Evolutionary conservation across 257 asterid species (phyloP), one percentile per base, ranked within the genome.

Genomic region (Anisodus acutangulus): DNA sequence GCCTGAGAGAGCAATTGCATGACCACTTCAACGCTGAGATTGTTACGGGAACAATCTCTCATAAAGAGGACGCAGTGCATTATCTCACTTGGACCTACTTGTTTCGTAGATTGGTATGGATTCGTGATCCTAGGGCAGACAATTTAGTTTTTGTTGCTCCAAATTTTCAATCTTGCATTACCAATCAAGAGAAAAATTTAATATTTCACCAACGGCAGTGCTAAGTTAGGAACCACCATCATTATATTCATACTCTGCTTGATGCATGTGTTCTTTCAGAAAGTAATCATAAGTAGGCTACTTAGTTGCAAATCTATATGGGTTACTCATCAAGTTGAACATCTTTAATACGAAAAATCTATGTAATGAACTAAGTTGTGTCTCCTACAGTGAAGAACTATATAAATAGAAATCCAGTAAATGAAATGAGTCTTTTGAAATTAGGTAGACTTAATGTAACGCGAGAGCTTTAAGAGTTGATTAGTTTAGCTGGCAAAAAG

Each of bases 41-140:
- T 84, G 97, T 94, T 88, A 92, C 98, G 85, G 96, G 98, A 90
- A 94, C 99, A 85, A 94, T 96, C 86, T 87, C 91, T 85, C 95
- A 93, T 85, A 96, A 92, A 91, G 97, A 94, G 90, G 99, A 94
- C 84, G 99, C 98, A 53, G 82, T 96, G 87, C 98, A 96, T 90
- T 96, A 96, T 90, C 99, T 96, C 90, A 94, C 98, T 79, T 96
- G 99, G 99, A 96, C 99, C 57, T 96, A 96, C 89, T 89, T 94
- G 88, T 96, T 93, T 88, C 97, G 98, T 64, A 91, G 98, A 96
- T 86, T 96, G 98, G 99, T 96, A 94, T 76, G 89, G 49, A 63
- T 79, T 68, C n/a, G 45, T 80, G 45, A 82, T 83, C 76, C 81
- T 80, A 63, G 54, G 68, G 26, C 58, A 58, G 13, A 0, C 47